These are phyloP conservation scores for Acanthamoeba sp. DNA, from an alignment of 208 protist species.

Conservation along the genomic window DNA sequence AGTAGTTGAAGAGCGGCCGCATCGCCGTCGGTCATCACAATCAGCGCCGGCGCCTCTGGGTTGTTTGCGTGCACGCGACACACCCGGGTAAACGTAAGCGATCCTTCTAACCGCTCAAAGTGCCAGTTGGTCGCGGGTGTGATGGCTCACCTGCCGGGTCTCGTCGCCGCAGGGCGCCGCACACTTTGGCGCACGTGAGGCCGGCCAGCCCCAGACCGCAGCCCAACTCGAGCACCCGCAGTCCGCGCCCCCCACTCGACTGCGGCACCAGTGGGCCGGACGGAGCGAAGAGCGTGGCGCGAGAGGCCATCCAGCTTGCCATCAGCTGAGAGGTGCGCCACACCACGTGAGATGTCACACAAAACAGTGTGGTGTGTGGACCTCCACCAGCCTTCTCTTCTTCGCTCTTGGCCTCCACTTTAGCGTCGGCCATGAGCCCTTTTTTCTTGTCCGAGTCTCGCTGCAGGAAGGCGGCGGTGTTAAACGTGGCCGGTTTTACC, in stretches of 20 bases:
- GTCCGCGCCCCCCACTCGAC: neutral
- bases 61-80: too few species aligned
- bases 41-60: neutral
- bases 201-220: constrained; percentile 42
- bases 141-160: neutral
- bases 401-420: neutral
- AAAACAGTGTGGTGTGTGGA: neutral
- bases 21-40: constrained; percentile 43
- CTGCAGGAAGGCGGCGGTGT: constrained; percentile 38
- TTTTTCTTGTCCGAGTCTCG: neutral
- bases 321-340: constrained; percentile 54
- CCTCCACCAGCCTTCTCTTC: neutral
- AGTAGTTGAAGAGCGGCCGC: constrained; percentile 18
- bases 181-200: constrained; percentile 21
- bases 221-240: constrained; percentile 48
- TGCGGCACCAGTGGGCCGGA: neutral
- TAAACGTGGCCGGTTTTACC: constrained; percentile 22
- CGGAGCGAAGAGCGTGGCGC: neutral
- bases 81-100: too few species aligned
- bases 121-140: too few species aligned
- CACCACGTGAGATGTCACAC: constrained; percentile 44
- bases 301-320: constrained; percentile 46
- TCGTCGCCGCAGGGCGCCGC: neutral
- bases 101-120: neutral
- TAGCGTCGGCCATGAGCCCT: neutral